Base-by-base conservation (phyloP, 768 basidiomycete genomes). In the Macrolepiota fuliginosa region DNA sequence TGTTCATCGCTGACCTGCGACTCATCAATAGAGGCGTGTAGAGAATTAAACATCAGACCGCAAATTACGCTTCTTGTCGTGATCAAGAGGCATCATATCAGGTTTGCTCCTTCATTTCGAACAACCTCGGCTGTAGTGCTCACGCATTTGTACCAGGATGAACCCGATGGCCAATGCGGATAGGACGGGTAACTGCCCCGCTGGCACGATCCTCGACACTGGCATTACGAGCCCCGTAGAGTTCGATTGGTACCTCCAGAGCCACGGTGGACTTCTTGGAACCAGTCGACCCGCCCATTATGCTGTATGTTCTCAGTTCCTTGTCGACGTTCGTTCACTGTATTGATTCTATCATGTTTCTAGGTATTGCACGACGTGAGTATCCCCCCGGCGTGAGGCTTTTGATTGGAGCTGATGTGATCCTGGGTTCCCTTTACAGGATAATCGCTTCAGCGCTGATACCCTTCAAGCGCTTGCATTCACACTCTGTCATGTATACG, bases 181-280 rank as follows among this genome's bases (percentile, higher is more conserved):
- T 65, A 79, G 76, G 56, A 88, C 84, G 59, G 88, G 86, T 2
- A 94, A 94, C 67, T 87, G 85, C 65, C 83, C 81, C 1, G 90
- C 92, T 0, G 92, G 92, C 7, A 90, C 90, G 0, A 89, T 94
- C 13, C 81, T 92, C 24, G 92, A 94, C 67, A 77, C 77, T 1
- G 86, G 84, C 3, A 84, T 92, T 46, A 81, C 82, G 0, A 87
- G 90, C 66, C 89, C 90, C 0, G 81, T 82, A 0, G 89, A 91
- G 57, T 87, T 87, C 39, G 92, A 94, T 65, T 94, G 85, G 71
- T 92, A 90, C 66, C 77, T 94, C 3, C 87, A 87, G 67, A 88
- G 87, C 55, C 92, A 94, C 61, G 89, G 83, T 0, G 91, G 90
- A 12, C 74, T 93, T 1, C 78, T 91, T 0, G 92, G 92, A 7